These are phyloP conservation scores for apple (Malus domestica) DNA, from an alignment of 306 rosid genomes.

Conservation along the genomic window ASM211411v1 NC_041792.1:21298907-21299406, in stretches of 20 bases:
- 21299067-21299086: background rate
- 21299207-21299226: background rate
- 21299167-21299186: too few species aligned
- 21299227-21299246: too few species aligned
- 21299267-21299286: too few species aligned
- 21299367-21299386: background rate
- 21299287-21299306: background rate
- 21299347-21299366: background rate
- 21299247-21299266: background rate
- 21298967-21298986: background rate
- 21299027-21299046: background rate
- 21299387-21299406: background rate
- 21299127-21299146: background rate
- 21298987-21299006: background rate
- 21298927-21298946: background rate
- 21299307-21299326: background rate
- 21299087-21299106: background rate
- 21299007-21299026: background rate
- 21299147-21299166: background rate
- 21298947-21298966: background rate
- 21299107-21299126: background rate
- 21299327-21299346: too few species aligned
- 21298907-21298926: slow-evolving; percentile 5
- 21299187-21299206: too few species aligned
- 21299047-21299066: background rate